Conservation (phyloP, 2,329 filamentous ascomycete genomes). For the Fusarium tjaetaba region DNA sequence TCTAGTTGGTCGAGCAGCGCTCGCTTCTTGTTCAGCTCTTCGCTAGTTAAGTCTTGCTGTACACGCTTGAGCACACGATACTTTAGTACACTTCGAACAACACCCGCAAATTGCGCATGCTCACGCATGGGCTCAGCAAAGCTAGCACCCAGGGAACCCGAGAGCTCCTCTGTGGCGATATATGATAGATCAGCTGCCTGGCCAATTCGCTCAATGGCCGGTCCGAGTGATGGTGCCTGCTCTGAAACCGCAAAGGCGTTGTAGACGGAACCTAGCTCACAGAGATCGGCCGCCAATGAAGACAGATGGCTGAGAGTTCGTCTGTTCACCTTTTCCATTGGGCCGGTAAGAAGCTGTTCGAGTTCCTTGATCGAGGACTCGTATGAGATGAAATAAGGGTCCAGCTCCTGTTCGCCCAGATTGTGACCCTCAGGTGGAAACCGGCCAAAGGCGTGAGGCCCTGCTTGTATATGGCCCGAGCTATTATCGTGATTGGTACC, state of each 20-base stretch:
- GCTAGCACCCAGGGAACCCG: conserved; percentile 85
- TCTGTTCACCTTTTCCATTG: conserved; percentile 96
- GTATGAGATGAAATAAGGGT: conserved; percentile 95
- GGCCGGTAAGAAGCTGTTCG: conserved; percentile 86
- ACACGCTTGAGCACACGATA: conserved; percentile 94
- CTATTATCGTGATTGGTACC: conserved; percentile 49
- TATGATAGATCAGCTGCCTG: conserved; percentile 97
- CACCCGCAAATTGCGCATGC: conserved; percentile 94
- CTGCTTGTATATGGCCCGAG: conserved; percentile 51
- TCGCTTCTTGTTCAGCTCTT: conserved; percentile 90
- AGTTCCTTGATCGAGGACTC: conserved; percentile 92
- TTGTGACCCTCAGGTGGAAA: conserved; percentile 84
- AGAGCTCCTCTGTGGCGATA: conserved; percentile 92
- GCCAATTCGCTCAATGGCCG: conserved; percentile 92
- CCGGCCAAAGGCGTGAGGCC: conserved; percentile 73
- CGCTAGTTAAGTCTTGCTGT: conserved; percentile 96
- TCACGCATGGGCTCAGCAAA: conserved; percentile 99
- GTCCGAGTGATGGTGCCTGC: conserved; percentile 85
- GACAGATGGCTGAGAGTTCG: conserved; percentile 87
- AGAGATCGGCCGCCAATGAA: conserved; percentile 84
- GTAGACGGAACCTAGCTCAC: conserved; percentile 93
- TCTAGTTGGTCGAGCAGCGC: conserved; percentile 87
- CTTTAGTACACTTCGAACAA: conserved; percentile 87
- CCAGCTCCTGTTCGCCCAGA: conserved; percentile 87
- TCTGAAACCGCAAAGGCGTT: conserved; percentile 97